Conservation (phyloP, 371 early-diverging fungal genomes). For the Umbelopsis sp. region DNA sequence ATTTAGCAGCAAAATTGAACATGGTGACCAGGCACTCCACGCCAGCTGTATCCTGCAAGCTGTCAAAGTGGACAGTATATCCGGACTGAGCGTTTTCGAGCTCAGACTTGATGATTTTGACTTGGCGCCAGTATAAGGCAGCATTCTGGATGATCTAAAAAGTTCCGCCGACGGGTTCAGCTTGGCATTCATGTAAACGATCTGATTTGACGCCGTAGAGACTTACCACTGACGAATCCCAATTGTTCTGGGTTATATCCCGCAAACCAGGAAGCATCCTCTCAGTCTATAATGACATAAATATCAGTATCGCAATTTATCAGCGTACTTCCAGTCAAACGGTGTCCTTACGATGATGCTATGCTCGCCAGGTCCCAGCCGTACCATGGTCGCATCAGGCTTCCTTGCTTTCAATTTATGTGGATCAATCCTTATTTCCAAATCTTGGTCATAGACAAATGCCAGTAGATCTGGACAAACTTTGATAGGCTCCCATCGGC, state of each 20-base stretch:
- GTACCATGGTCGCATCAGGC: neutral
- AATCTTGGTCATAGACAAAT: constrained; percentile 3
- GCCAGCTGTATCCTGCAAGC: neutral
- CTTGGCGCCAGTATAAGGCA: constrained; percentile 15
- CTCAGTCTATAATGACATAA: neutral
- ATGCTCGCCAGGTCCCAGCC: neutral
- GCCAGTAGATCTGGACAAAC: neutral
- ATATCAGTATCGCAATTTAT: neutral
- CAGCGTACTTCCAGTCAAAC: neutral
- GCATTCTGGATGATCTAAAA: neutral
- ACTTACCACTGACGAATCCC: constrained; percentile 8
- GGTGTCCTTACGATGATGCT: neutral
- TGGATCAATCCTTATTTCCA: constrained; percentile 1
- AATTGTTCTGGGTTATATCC: neutral
- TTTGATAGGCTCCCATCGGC: constrained; percentile 13
- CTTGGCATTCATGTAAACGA: neutral
- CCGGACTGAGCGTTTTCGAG: neutral
- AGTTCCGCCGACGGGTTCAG: neutral
- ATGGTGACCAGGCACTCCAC: neutral
- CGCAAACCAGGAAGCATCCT: neutral
- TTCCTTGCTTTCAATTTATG: neutral
- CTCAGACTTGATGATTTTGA: constrained; percentile 8
- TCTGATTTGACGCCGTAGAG: neutral
- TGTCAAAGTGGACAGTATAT: neutral
- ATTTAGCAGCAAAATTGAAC: constrained; percentile 6